These are phyloP conservation scores for Spiraea crenata DNA, from an alignment of 331 rosid species.

Conservation along the genomic window DNA sequence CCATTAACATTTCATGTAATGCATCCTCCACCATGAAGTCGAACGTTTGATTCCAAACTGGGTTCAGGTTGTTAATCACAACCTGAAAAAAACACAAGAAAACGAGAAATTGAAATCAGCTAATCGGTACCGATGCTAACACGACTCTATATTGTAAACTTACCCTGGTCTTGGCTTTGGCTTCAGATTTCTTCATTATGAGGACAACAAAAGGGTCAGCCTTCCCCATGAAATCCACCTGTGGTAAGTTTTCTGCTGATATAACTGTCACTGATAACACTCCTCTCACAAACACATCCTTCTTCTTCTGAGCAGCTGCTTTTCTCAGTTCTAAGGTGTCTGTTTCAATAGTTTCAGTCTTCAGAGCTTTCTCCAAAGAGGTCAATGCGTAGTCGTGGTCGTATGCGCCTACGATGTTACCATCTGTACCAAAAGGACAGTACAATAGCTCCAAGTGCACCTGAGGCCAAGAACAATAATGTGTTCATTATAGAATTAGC, in stretches of 20 bases:
- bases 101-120: neutral
- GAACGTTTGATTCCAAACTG: conserved; percentile 94
- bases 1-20: conserved; percentile 72
- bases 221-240: conserved; percentile 84
- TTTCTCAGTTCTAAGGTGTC: conserved; percentile 30
- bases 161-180: conserved; percentile 79
- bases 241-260: conserved; percentile 87
- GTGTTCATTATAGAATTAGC: neutral
- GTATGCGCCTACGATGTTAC: conserved; percentile 48
- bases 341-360: conserved; percentile 31
- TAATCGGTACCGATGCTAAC: neutral
- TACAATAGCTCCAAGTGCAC: conserved; percentile 95
- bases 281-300: conserved; percentile 73
- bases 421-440: conserved; percentile 66
- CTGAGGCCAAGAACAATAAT: conserved; percentile 29
- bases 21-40: conserved; percentile 97
- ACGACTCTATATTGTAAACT: conserved; percentile 13
- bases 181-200: conserved; percentile 68
- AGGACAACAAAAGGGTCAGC: conserved; percentile 89
- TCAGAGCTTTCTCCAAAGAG: conserved; percentile 64
- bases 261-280: conserved; percentile 85
- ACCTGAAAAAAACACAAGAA: conserved; percentile 50
- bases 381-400: conserved; percentile 63
- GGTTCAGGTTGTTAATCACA: conserved; percentile 71
- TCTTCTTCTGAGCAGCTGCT: conserved; percentile 46